Percentiles rank a stretch among this genome's conserved stretches.
Evolutionary conservation across 306 rosid species (phyloP).

Genomic region (Prosopis cineraria): DNA sequence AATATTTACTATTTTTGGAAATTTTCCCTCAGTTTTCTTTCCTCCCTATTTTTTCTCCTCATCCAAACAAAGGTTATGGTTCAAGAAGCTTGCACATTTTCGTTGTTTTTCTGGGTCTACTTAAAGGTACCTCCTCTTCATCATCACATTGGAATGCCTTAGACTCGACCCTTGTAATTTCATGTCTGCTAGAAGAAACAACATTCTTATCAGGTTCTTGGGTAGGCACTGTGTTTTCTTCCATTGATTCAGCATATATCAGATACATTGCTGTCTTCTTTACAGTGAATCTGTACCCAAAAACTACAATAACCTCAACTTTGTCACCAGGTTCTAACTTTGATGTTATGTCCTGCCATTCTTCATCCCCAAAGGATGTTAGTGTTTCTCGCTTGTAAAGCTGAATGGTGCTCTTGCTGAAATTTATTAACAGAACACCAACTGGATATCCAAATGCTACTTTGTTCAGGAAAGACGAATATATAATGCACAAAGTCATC

Average conservation of each 20-base stretch:
- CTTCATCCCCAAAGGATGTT: conserved; percentile 28
- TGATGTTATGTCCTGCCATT: conserved; percentile 8
- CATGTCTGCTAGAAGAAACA: background rate
- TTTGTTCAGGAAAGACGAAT: conserved; percentile 12
- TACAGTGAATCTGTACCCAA: background rate
- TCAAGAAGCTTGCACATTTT: too few relatives aligned
- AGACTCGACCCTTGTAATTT: background rate
- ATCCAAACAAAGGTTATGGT: too few relatives aligned
- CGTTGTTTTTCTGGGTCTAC: too few relatives aligned
- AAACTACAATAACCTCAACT: background rate
- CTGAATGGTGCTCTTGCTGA: conserved; percentile 12
- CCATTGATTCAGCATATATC: background rate
- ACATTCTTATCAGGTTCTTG: background rate
- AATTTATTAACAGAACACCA: conserved; percentile 17
- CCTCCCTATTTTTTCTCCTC: too few relatives aligned
- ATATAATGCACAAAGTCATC: conserved; percentile 14
- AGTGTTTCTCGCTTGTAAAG: conserved; percentile 25
- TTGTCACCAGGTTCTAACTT: background rate
- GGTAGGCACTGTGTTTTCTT: background rate
- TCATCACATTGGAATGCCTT: background rate
- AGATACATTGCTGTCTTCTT: background rate
- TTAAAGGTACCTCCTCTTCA: too few relatives aligned
- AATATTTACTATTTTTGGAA: too few relatives aligned
- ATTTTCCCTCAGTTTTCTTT: too few relatives aligned
- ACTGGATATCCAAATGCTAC: conserved; percentile 3